A percentile compares a stretch with the other conserved stretches of the same genome.
Evolutionary conservation across 1,284 basidiomycete species (phyloP).

Genomic region (Rugosomyces carneus): DNA sequence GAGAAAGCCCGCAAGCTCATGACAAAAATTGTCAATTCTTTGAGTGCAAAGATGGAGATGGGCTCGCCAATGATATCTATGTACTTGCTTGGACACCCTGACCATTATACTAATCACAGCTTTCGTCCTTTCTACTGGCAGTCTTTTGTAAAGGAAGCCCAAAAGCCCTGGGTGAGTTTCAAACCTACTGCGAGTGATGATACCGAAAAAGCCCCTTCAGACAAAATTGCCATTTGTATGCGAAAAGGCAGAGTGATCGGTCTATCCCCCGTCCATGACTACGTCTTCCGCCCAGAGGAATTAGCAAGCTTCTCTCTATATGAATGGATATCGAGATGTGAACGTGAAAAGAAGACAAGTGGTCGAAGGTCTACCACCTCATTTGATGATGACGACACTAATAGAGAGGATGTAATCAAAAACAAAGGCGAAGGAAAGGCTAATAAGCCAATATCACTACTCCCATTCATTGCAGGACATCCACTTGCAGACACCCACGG

Average conservation of each 20-base stretch:
- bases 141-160: conserved; percentile 16
- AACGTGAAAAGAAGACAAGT: conserved; percentile 3
- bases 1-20: conserved; percentile 23
- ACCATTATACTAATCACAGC: conserved; percentile 25
- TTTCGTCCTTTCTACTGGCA: conserved; percentile 24
- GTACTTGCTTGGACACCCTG: conserved; percentile 24
- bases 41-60: conserved; percentile 25
- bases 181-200: no score
- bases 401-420: neutral
- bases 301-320: conserved; percentile 18
- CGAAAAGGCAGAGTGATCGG: conserved; percentile 9
- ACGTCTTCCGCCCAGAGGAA: conserved; percentile 17
- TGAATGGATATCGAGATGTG: conserved; percentile 19
- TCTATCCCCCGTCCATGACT: conserved; percentile 16
- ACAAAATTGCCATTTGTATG: conserved; percentile 11
- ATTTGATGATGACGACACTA: neutral
- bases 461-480: neutral
- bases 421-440: neutral
- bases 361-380: no score
- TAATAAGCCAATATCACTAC: neutral
- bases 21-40: conserved; percentile 23
- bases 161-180: conserved; percentile 3
- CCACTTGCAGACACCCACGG: conserved; percentile 9
- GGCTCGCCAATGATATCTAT: conserved; percentile 25
- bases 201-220: no score